These are phyloP conservation scores for Aspergillus oerlinghausenensis DNA, from an alignment of 2,329 filamentous ascomycete species.

Conservation along the genomic window DNA sequence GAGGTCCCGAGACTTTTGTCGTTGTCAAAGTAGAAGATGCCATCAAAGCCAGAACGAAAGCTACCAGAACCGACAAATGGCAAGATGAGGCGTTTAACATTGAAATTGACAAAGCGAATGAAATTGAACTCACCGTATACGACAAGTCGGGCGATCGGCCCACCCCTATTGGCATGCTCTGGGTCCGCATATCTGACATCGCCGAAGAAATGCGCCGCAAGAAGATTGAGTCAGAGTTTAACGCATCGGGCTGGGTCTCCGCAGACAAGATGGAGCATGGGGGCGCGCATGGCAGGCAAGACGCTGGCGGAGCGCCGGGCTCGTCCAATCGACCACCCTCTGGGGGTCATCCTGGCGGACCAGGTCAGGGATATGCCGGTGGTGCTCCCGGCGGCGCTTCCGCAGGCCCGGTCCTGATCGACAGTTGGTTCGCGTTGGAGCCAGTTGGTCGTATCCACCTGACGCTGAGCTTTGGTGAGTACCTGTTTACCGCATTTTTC, in stretches of 20 bases:
- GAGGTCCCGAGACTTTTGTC: conserved; percentile 91
- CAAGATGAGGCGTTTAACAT: conserved; percentile 86
- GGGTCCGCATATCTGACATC: conserved; percentile 95
- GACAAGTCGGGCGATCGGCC: conserved; percentile 89
- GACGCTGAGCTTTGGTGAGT: conserved; percentile 72
- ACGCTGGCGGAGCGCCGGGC: conserved; percentile 50
- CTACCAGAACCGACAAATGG: conserved; percentile 84
- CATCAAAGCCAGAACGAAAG: conserved; percentile 80
- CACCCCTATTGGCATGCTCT: conserved; percentile 88
- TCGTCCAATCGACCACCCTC: conserved; percentile 24
- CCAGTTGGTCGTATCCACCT: conserved; percentile 90
- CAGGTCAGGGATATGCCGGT: conserved; percentile 27
- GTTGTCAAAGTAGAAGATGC: conserved; percentile 95
- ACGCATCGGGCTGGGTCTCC: conserved; percentile 92
- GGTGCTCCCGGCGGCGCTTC: conserved; percentile 26
- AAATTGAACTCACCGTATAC: conserved; percentile 96
- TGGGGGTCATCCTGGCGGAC: conserved; percentile 21
- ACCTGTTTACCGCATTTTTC: not conserved
- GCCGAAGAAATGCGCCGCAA: conserved; percentile 96
- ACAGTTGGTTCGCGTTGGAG: conserved; percentile 96
- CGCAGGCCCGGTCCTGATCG: conserved; percentile 53
- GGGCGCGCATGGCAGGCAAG: conserved; percentile 45
- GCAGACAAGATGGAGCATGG: conserved; percentile 84
- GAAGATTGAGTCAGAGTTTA: conserved; percentile 94
- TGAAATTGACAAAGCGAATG: conserved; percentile 96